Conservation (phyloP, 2,329 filamentous ascomycete genomes). For the Paradendryphiella salina region DNA sequence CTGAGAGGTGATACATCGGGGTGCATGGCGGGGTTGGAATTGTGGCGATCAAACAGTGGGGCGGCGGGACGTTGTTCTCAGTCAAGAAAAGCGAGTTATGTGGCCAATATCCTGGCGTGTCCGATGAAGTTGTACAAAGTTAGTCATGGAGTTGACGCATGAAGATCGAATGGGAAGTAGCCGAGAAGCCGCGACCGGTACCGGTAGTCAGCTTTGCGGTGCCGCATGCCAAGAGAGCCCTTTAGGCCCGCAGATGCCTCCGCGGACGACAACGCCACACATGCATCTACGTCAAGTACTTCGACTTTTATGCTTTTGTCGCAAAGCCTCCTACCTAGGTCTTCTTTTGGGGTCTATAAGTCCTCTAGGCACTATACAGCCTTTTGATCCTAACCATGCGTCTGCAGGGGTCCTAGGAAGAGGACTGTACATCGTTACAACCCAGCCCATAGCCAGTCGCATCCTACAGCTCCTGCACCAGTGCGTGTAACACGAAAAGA, state of each 20-base stretch:
- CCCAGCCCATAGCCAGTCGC: too few relatives aligned
- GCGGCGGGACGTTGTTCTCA: not conserved
- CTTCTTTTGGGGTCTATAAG: too few relatives aligned
- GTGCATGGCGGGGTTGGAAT: conserved; percentile 12
- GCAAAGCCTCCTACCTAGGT: too few relatives aligned
- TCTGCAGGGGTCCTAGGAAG: too few relatives aligned
- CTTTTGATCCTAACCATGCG: too few relatives aligned
- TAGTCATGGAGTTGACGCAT: conserved; percentile 6
- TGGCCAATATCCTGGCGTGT: not conserved
- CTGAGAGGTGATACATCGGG: conserved; percentile 6
- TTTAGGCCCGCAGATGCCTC: not conserved
- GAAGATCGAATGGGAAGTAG: conserved; percentile 1
- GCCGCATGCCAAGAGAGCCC: conserved; percentile 7
- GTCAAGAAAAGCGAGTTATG: not conserved
- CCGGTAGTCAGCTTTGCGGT: not conserved
- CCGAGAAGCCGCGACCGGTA: conserved; percentile 3
- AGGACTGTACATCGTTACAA: too few relatives aligned
- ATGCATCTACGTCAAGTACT: too few relatives aligned
- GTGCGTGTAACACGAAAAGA: too few relatives aligned
- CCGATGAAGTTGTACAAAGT: not conserved
- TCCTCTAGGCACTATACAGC: too few relatives aligned
- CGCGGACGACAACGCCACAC: not conserved
- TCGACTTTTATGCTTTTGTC: too few relatives aligned
- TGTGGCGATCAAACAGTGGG: not conserved
- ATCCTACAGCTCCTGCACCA: too few relatives aligned